Evolutionary conservation across 2,329 filamentous ascomycete genomes (phyloP).

Genomic region (Pestalotiopsis sp.): DNA sequence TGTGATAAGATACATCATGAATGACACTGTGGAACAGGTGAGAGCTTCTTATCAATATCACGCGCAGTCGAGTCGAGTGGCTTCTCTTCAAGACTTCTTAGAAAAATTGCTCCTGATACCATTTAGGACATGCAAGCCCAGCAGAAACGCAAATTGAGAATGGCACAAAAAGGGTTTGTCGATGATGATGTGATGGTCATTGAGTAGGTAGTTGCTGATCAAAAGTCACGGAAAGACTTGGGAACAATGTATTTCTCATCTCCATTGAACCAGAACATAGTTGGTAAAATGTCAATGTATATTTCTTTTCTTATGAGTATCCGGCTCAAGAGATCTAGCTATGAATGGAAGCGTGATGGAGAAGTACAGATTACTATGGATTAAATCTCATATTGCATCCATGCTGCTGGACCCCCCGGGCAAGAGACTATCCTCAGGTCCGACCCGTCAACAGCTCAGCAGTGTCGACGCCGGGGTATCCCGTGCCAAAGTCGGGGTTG

Average conservation of each 20-base stretch:
- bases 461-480: background rate
- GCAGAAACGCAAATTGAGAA: constrained; percentile 4
- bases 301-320: background rate
- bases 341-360: background rate
- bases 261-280: background rate
- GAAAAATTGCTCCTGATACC: background rate
- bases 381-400: background rate
- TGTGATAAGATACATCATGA: constrained; percentile 48
- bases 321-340: background rate
- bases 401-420: background rate
- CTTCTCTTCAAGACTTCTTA: background rate
- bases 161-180: constrained; percentile 11
- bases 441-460: background rate
- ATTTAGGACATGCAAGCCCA: constrained; percentile 9
- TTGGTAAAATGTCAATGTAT: background rate
- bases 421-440: background rate
- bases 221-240: background rate
- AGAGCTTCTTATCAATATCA: constrained; percentile 15
- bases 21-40: constrained; percentile 46
- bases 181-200: background rate
- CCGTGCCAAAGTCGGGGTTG: background rate
- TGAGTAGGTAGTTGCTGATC: background rate
- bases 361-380: background rate
- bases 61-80: background rate
- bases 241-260: background rate